Percentiles rank a stretch among this genome's conserved stretches.
phyloP scores from a whole-genome alignment of 1,139 yeast genomes.

The Candida frijolesensis region DNA sequence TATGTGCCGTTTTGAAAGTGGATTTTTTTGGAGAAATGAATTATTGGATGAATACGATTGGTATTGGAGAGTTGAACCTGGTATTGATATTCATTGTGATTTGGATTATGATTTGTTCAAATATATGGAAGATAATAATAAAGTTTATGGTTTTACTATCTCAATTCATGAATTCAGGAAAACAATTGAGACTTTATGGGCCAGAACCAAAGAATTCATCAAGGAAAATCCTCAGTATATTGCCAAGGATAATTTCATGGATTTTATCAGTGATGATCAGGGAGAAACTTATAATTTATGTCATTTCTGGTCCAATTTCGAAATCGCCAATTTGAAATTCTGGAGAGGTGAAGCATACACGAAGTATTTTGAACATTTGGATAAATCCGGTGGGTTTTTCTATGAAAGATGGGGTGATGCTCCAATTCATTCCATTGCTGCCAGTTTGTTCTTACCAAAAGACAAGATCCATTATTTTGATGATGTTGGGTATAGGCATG shows the following conservation, averaged over 20 bases:
- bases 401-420: slow-evolving; percentile 96
- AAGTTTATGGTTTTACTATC: slow-evolving; percentile 83
- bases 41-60: slow-evolving; percentile 69
- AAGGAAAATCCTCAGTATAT: slow-evolving; percentile 37
- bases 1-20: slow-evolving; percentile 74
- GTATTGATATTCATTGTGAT: slow-evolving; percentile 86
- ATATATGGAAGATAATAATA: slow-evolving; percentile 70
- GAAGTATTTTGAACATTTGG: slow-evolving; percentile 66
- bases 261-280: slow-evolving; percentile 53
- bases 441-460: slow-evolving; percentile 67
- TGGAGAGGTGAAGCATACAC: slow-evolving; percentile 67
- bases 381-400: slow-evolving; percentile 77
- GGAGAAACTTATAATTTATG: slow-evolving; percentile 75
- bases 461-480: slow-evolving; percentile 83
- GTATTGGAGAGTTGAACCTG: slow-evolving; percentile 96
- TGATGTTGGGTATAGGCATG: slow-evolving; percentile 85
- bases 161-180: slow-evolving; percentile 71
- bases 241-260: slow-evolving; percentile 59
- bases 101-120: slow-evolving; percentile 86
- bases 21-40: slow-evolving; percentile 76
- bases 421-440: slow-evolving; percentile 84
- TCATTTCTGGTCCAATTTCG: slow-evolving; percentile 95
- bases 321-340: slow-evolving; percentile 77
- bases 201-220: slow-evolving; percentile 68
- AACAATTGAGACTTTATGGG: slow-evolving; percentile 79